Percentiles rank a stretch among this genome's conserved stretches.
Evolutionary conservation across 2,329 filamentous ascomycete species (phyloP).

Genomic region (Microthyrium microscopicum): DNA sequence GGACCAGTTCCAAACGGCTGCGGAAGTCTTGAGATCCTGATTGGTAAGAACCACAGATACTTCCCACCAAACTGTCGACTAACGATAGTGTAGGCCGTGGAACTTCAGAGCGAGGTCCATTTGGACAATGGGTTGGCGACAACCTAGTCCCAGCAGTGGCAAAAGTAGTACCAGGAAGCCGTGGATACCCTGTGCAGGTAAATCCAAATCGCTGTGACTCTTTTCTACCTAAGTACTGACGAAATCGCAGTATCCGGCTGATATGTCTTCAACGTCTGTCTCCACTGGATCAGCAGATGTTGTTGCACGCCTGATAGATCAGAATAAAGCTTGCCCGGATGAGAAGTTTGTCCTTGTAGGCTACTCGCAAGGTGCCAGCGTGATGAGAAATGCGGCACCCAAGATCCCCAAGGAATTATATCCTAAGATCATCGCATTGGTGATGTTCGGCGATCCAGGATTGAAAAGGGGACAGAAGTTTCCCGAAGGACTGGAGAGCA

Average conservation of each 20-base stretch:
- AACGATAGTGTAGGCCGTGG: neutral
- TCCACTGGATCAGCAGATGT: neutral
- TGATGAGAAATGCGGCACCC: neutral
- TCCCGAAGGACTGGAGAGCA: neutral
- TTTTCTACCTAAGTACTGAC: neutral
- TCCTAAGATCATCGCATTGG: slow-evolving; percentile 3
- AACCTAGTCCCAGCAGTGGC: neutral
- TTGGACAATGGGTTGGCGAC: slow-evolving; percentile 5
- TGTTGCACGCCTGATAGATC: neutral
- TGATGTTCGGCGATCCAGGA: slow-evolving; percentile 6
- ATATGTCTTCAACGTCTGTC: neutral
- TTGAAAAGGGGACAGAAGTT: neutral
- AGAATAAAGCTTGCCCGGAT: slow-evolving; percentile 1
- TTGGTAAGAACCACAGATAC: neutral
- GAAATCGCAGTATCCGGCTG: neutral
- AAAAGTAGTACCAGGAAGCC: neutral
- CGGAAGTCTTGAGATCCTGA: neutral
- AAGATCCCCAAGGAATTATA: neutral
- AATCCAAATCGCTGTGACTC: neutral
- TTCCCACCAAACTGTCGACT: neutral
- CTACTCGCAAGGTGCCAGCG: slow-evolving; percentile 1
- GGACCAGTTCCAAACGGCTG: slow-evolving; percentile 1
- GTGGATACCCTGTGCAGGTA: slow-evolving; percentile 3
- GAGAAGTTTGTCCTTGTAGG: slow-evolving; percentile 5
- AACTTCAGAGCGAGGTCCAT: neutral